A percentile compares a stretch with the other conserved stretches of the same genome.
These are phyloP conservation scores for Xylaria sp. DNA, from an alignment of 2,329 filamentous ascomycete genomes.

Conservation along the genomic window DNA sequence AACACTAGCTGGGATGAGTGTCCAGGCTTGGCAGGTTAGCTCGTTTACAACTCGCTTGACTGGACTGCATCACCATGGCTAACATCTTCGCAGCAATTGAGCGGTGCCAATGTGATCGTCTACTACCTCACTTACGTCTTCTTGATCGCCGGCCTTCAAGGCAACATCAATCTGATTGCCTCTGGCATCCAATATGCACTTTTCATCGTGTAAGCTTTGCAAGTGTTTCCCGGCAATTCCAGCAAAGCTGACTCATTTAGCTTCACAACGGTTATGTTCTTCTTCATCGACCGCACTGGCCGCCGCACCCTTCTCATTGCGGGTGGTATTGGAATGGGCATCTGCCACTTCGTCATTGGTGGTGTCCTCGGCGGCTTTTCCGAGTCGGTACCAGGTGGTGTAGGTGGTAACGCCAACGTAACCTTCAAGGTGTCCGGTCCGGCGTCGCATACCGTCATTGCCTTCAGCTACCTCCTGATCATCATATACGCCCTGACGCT, in stretches of 20 bases:
- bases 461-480: conserved; percentile 72
- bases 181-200: conserved; percentile 66
- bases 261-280: conserved; percentile 60
- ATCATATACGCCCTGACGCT: conserved; percentile 72
- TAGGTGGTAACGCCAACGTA: conserved; percentile 63
- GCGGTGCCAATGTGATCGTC: conserved; percentile 63
- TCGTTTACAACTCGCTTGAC: conserved; percentile 26
- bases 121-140: conserved; percentile 72
- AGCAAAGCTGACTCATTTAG: conserved; percentile 36
- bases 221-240: not conserved
- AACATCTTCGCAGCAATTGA: conserved; percentile 53
- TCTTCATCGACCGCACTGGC: conserved; percentile 65
- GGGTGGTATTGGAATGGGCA: conserved; percentile 73
- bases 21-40: conserved; percentile 65
- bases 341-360: conserved; percentile 67
- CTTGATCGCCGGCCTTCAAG: conserved; percentile 65
- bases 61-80: conserved; percentile 12
- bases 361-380: conserved; percentile 62
- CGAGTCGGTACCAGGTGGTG: conserved; percentile 53
- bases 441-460: conserved; percentile 70
- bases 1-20: conserved; percentile 64
- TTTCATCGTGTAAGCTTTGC: conserved; percentile 53
- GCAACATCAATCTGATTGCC: conserved; percentile 63
- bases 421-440: conserved; percentile 62
- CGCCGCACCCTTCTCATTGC: conserved; percentile 72